phyloP scores from a whole-genome alignment of 2,329 filamentous ascomycete genomes.

The Conoideocrella luteorostrata region DNA sequence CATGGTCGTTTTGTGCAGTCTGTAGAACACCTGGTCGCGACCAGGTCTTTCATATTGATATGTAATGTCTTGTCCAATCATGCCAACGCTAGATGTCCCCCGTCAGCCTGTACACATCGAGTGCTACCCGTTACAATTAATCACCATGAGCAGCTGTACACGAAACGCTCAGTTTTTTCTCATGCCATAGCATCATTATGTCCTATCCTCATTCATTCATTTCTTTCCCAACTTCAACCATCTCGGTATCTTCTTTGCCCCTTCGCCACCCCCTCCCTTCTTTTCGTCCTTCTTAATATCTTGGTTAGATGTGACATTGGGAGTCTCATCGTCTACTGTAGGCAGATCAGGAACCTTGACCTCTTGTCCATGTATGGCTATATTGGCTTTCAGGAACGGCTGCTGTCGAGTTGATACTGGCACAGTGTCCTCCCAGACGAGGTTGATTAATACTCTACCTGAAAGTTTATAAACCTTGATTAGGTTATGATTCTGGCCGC shows the following conservation, averaged over 20 bases:
- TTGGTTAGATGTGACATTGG: slow-evolving; percentile 15
- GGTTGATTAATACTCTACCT: slow-evolving; percentile 66
- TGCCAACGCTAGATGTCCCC: too few species aligned
- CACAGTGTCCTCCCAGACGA: slow-evolving; percentile 65
- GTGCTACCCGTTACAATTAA: too few species aligned
- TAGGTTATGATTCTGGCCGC: slow-evolving; percentile 46
- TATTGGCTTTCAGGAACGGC: slow-evolving; percentile 51
- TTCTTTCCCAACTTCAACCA: slow-evolving; percentile 73
- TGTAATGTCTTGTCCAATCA: too few species aligned
- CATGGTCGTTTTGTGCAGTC: too few species aligned
- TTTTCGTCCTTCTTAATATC: slow-evolving; percentile 28
- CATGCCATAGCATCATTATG: neutral
- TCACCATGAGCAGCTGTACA: too few species aligned
- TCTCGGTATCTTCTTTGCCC: slow-evolving; percentile 52
- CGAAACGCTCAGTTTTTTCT: slow-evolving; percentile 1
- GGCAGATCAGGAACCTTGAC: slow-evolving; percentile 57
- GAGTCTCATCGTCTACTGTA: slow-evolving; percentile 33
- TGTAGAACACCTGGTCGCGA: too few species aligned
- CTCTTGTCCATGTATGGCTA: slow-evolving; percentile 57
- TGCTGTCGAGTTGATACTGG: slow-evolving; percentile 46
- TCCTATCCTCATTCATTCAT: slow-evolving; percentile 30
- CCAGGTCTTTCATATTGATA: too few species aligned
- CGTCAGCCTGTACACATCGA: too few species aligned
- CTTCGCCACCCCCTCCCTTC: slow-evolving; percentile 31
- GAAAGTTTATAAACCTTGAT: slow-evolving; percentile 67